Evolutionary conservation across 495 filamentous ascomycete genomes (phyloP).

Genomic region (Aspergillus affinis): DNA sequence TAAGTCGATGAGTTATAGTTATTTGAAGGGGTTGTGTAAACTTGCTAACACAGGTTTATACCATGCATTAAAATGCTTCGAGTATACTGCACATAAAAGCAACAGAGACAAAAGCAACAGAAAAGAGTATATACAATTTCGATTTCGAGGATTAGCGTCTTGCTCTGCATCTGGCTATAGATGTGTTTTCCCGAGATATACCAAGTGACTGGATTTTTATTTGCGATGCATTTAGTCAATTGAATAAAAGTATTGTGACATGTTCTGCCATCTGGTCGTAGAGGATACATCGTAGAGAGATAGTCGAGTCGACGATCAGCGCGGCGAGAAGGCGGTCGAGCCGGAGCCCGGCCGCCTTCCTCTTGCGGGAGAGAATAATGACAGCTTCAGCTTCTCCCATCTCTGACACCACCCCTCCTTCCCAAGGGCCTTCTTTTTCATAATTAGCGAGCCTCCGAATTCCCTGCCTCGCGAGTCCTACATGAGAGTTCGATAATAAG

Average conservation of each 20-base stretch:
- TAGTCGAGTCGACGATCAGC: too few relatives aligned
- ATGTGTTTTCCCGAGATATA: too few relatives aligned
- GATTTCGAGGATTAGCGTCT: background rate
- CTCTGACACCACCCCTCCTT: background rate
- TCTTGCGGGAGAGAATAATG: background rate
- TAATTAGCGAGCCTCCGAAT: background rate
- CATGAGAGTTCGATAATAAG: background rate
- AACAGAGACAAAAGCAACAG: background rate
- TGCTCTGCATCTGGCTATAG: too few relatives aligned
- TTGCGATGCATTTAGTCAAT: background rate
- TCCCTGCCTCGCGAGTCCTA: background rate
- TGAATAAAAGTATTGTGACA: too few relatives aligned
- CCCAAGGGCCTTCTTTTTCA: background rate
- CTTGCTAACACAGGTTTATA: background rate
- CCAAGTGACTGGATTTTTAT: background rate
- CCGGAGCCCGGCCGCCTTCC: background rate
- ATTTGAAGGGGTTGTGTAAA: background rate
- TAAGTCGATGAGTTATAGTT: conserved; percentile 28
- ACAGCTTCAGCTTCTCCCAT: conserved; percentile 1
- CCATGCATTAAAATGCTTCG: background rate
- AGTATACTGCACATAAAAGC: background rate
- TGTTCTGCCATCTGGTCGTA: too few relatives aligned
- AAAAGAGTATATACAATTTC: background rate
- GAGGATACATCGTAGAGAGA: too few relatives aligned
- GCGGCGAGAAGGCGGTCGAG: conserved; percentile 4